Evolutionary conservation across 257 asterid species (phyloP).

Genomic region (Forsythia suspensa): DNA sequence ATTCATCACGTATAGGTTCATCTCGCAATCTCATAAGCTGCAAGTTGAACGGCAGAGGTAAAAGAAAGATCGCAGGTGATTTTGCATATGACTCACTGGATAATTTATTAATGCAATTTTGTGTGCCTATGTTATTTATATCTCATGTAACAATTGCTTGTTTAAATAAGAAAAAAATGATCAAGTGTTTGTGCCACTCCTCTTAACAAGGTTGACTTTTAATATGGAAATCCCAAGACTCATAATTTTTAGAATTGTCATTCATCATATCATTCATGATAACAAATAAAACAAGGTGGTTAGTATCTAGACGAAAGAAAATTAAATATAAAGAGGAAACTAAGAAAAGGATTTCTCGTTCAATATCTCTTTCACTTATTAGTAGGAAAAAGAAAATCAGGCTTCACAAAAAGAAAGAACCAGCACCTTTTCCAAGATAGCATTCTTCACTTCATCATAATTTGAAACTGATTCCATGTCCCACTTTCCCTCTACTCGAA

Average conservation of each 20-base stretch:
- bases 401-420: conserved; percentile 22
- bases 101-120: conserved; percentile 5
- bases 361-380: conserved; percentile 10
- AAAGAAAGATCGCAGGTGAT: conserved; percentile 23
- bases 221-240: conserved; percentile 1
- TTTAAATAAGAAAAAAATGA: no score
- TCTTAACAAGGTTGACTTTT: not conserved
- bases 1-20: conserved; percentile 79
- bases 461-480: conserved; percentile 73
- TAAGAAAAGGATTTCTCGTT: not conserved
- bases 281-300: conserved; percentile 13
- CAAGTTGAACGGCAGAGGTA: conserved; percentile 35
- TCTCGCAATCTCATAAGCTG: conserved; percentile 78
- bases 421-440: conserved; percentile 80
- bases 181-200: no score
- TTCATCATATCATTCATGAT: not conserved
- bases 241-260: not conserved
- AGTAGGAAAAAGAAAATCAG: conserved; percentile 18
- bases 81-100: not conserved
- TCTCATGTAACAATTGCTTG: not conserved
- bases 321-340: not conserved
- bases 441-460: conserved; percentile 84
- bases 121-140: conserved; percentile 17
- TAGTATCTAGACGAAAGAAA: conserved; percentile 3
- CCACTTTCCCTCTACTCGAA: conserved; percentile 90